phyloP scores from a whole-genome alignment of 2,329 filamentous ascomycete genomes.

The Parastagonospora avenae region DNA sequence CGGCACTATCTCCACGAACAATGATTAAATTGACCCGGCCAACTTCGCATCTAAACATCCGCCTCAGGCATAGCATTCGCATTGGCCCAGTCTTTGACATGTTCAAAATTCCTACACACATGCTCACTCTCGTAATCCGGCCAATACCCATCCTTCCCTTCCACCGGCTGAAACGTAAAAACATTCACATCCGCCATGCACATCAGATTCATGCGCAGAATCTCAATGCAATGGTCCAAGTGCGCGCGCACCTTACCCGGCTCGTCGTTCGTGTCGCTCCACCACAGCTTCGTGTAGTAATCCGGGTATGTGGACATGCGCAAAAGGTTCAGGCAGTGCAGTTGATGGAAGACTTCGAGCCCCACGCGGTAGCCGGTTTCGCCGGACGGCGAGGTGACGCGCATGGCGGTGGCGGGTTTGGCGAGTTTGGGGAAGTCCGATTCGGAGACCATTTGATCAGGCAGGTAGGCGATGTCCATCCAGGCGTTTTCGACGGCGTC shows the following conservation, averaged over 20 bases:
- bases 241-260: constrained; percentile 35
- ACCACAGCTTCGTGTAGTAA: constrained; percentile 34
- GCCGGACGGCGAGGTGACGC: constrained; percentile 61
- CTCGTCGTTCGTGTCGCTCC: constrained; percentile 34
- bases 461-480: constrained; percentile 62
- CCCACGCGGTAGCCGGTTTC: constrained; percentile 65
- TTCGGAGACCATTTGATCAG: constrained; percentile 64
- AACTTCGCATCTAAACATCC: constrained; percentile 16
- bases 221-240: constrained; percentile 45
- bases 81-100: constrained; percentile 39
- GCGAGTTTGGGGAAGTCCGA: constrained; percentile 60
- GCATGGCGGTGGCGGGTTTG: constrained; percentile 59
- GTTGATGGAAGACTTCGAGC: constrained; percentile 62
- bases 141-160: constrained; percentile 30
- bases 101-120: constrained; percentile 43
- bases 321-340: constrained; percentile 45
- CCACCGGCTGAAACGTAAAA: constrained; percentile 36
- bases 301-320: constrained; percentile 43
- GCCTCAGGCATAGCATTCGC: constrained; percentile 39
- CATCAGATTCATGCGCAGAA: constrained; percentile 45
- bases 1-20: too few relatives aligned
- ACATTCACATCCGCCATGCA: constrained; percentile 43
- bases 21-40: too few relatives aligned
- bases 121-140: constrained; percentile 41
- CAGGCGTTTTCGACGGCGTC: constrained; percentile 63